Evolutionary conservation across 2,329 filamentous ascomycete genomes (phyloP), one percentile per base, ranked within the genome.

Genomic region (Cercospora janseana): DNA sequence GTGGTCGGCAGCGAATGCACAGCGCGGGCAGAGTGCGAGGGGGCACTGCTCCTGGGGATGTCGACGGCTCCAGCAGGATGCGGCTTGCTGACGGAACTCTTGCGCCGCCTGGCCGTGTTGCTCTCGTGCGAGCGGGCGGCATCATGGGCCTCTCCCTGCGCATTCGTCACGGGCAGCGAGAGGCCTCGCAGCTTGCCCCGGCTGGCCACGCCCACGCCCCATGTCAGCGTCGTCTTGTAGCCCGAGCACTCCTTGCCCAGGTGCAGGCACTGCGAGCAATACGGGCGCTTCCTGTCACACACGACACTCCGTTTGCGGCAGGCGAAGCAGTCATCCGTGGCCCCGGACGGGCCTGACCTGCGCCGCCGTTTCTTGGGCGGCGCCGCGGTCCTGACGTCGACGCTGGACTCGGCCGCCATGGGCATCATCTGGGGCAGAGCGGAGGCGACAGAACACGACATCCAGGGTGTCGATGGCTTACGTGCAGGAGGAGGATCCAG

Each of bases 211-310:
- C 92, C 92, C 40, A 96, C 88, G 32, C 90, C 90, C 92, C 92
- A 97, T 38, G 92, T 97, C 71, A 97, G 78, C 62, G 92, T 91
- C 12, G 92, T 97, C 74, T 94, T 94, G 77, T 97, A 97, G 52
- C 92, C 92, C 21, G 88, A 90, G 74, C 92, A 97, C 66, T 95
- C 90, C 68, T 89, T 90, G 58, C 90, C 91, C 58, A 89, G 79
- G 62, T 95, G 88, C 56, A 97, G 80, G 70, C 92, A 98, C 72
- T 90, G 91, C 35, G 90, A 90, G 74, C 93, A 97, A 72, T 96
- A 97, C 6, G 92, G 92, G 63, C 92, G 81, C 66, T 89, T 83
- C 62, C 92, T 84, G 72, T 97, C 92, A 75, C 92, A 98, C 70
- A 88, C 87, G 57, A 86, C 78, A 63, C 83, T 85, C 66, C 87